Conservation (phyloP, 176 grass and related monocot species). For the Musa beccarii region DNA sequence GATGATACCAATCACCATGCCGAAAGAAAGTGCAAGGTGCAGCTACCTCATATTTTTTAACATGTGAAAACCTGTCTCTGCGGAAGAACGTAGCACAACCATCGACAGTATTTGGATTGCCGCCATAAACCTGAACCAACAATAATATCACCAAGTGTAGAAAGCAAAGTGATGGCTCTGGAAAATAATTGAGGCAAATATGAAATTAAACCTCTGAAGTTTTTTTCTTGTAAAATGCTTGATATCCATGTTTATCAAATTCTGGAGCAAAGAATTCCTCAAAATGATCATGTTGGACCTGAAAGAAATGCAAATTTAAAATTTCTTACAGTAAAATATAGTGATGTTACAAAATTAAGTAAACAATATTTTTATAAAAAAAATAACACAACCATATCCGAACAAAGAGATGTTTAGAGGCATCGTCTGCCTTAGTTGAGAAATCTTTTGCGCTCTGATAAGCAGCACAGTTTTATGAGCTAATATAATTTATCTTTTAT, state of each 20-base stretch:
- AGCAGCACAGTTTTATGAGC: too few species aligned
- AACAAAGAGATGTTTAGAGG: background rate
- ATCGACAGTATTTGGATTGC: conserved; percentile 66
- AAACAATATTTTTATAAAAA: background rate
- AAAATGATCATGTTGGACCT: conserved; percentile 91
- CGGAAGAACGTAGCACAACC: conserved; percentile 99
- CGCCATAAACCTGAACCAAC: conserved; percentile 55
- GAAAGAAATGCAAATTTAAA: conserved; percentile 7
- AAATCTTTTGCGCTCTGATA: too few species aligned
- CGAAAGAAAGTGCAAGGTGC: background rate
- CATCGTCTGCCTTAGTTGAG: too few species aligned
- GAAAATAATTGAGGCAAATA: conserved; percentile 5
- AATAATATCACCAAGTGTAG: background rate
- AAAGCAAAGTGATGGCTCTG: conserved; percentile 3
- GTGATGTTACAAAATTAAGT: background rate
- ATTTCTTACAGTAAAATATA: background rate
- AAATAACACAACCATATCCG: background rate
- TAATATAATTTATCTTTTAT: too few species aligned
- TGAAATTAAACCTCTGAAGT: conserved; percentile 62
- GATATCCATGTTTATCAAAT: conserved; percentile 98
- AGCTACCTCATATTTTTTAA: conserved; percentile 97
- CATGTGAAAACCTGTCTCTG: conserved; percentile 91
- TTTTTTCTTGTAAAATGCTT: conserved; percentile 96
- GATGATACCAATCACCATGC: background rate
- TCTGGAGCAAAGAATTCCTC: conserved; percentile 96